Base-by-base conservation (phyloP, 139 green algal genomes). In the Chlorokybus atmophyticus region DNA sequence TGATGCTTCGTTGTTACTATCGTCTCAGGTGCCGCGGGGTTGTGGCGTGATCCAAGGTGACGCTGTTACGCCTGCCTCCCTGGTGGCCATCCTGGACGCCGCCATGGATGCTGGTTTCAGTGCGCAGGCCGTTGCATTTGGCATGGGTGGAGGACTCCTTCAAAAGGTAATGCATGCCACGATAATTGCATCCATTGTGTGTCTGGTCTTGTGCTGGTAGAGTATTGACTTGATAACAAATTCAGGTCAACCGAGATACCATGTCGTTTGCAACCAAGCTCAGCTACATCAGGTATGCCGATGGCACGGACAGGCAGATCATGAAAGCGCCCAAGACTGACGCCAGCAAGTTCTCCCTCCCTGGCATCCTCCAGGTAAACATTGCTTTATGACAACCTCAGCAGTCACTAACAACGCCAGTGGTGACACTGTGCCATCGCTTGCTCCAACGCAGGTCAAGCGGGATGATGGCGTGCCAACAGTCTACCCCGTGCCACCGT, bases 251-350 rank as follows among this genome's bases (percentile, higher is more conserved):
- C 75, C 75, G 86, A 6, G 86, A 94, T 77, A 91, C 86, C 29
- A 84, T 94, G 76, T 85, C 72, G 30, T 90, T 94, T 68, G 86
- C 85, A 28, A 90, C 85, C 52, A 94, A 94, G 74, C 78, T 94
- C 19, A 76, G 59, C 63, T 80, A 89, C 68, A 85, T 94, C 23
- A 72, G 79, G 29, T 88, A 87, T 48, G 58, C 59, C 8, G 62
- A 67, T 17, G 59, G 41, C 4, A 14, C 30, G 24, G 54, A 6
- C 38, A 56, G 57, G 4, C 82, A 93, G 62, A 76, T 87, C 24
- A 88, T 93, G 79, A 94, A 94, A 66, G 64, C 73, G 29, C 85
- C 84, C 1, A 57, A 68, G 51, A 81, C 64, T 0, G 84, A 86
- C 55, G 58, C 32, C 0, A 55, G 64, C 25, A 91, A 93, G 72